Base-by-base conservation (phyloP, 2,329 filamentous ascomycete species). In the Pleoardoris graminearum region DNA sequence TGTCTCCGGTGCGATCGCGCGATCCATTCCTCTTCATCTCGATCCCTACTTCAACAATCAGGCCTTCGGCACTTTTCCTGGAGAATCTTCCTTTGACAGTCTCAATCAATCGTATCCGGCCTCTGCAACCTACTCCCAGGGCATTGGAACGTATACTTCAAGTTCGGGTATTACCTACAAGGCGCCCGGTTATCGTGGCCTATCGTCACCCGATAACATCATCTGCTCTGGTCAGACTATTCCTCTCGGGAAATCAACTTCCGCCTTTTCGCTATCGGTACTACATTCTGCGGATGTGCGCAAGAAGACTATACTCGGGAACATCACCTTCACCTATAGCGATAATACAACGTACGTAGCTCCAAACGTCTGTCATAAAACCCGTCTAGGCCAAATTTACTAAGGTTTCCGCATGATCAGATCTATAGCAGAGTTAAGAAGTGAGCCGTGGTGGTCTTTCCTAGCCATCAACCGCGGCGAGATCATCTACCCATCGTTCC, bases 381-480 rank as follows among this genome's bases (percentile, higher is more conserved):
- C 12, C 14, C 17, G 6, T 16, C 19, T 6, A 12, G 16, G 7
- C 10, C 17, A 8, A 43, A 21, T 6, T 11, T 6, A 21, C 42
- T 33, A 19, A 45, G 12, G 4, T 2, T 3, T 22, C n/a, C 11
- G 12, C 7, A n/a, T 30, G n/a, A 32, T 27, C 14, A 45, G 42
- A n/a, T 47, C 75, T 12, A 53, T 60, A 14, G 70, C 72, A 14
- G 76, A 80, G 61, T 60, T 80, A 29, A 75, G 77, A n/a, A 72
- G 73, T 1, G 71, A 75, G 25, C 73, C 75, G 4, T 80, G 73
- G 69, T 79, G 70, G 62, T 75, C 69, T 43, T 78, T 74, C 59
- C 61, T 79, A 45, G 75, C 76, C 8, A 74, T 80, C 55, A 75
- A 77, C 46, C 72, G 73, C 12, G 79, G 79, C 38, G 76, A 79